Evolutionary conservation across 176 grass and related monocot genomes (phyloP).

Genomic region (Chrysopogon serrulatus): DNA sequence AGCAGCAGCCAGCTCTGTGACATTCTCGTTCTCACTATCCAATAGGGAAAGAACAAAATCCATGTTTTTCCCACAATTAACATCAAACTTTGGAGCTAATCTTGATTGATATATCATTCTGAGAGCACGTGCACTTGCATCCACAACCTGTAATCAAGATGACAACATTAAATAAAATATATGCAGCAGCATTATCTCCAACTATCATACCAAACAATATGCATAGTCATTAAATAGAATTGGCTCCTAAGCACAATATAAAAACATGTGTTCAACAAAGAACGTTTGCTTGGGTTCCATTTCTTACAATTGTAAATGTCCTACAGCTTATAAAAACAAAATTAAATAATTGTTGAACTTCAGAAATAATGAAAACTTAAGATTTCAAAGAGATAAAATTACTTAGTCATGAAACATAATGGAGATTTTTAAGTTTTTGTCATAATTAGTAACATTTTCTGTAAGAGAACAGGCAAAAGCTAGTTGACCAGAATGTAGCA

Average conservation of each 20-base stretch:
- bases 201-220: slow-evolving; percentile 17
- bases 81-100: slow-evolving; percentile 77
- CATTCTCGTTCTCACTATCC: slow-evolving; percentile 84
- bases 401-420: background rate
- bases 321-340: background rate
- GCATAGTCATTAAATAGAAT: background rate
- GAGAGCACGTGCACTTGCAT: slow-evolving; percentile 92
- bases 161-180: slow-evolving; percentile 6
- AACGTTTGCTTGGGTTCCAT: slow-evolving; percentile 3
- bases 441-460: slow-evolving; percentile 9
- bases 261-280: slow-evolving; percentile 4
- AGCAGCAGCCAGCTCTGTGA: slow-evolving; percentile 87
- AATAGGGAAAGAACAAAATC: slow-evolving; percentile 90
- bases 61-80: slow-evolving; percentile 78
- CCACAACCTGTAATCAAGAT: slow-evolving; percentile 63
- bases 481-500: background rate
- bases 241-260: background rate
- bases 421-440: background rate
- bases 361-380: background rate
- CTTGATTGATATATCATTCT: slow-evolving; percentile 98
- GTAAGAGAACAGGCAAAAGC: slow-evolving; percentile 1
- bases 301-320: background rate
- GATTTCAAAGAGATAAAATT: background rate
- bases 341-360: background rate
- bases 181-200: background rate